Evolutionary conservation across 2,329 filamentous ascomycete genomes (phyloP).

Genomic region (Arachnomyces sp.): DNA sequence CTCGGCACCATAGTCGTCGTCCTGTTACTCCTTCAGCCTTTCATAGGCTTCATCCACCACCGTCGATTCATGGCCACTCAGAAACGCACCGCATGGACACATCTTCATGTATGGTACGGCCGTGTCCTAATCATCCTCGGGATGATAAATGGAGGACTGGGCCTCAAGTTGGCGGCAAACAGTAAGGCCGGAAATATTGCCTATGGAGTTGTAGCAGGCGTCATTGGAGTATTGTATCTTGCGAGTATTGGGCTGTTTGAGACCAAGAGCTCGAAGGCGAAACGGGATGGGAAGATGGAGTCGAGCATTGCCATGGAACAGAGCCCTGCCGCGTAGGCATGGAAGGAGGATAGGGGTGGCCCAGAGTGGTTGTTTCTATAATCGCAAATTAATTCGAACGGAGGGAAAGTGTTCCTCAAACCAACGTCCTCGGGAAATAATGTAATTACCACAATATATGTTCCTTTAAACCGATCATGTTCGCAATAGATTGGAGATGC

Average conservation of each 20-base stretch:
- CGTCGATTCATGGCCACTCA: slow-evolving; percentile 16
- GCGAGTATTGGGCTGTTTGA: slow-evolving; percentile 17
- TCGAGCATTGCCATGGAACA: too few species aligned
- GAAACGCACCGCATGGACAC: slow-evolving; percentile 7
- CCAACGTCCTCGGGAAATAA: too few species aligned
- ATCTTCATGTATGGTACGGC: slow-evolving; percentile 47
- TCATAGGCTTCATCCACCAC: slow-evolving; percentile 22
- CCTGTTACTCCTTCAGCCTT: slow-evolving; percentile 22
- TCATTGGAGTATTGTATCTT: slow-evolving; percentile 38
- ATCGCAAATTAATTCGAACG: too few species aligned
- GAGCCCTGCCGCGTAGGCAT: too few species aligned
- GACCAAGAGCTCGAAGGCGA: slow-evolving; percentile 3
- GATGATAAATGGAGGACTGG: slow-evolving; percentile 50
- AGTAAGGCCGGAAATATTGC: slow-evolving; percentile 34
- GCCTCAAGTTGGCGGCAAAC: slow-evolving; percentile 39
- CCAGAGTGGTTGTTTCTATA: too few species aligned
- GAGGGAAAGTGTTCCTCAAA: too few species aligned
- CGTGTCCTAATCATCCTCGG: slow-evolving; percentile 43
- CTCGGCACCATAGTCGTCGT: slow-evolving; percentile 22
- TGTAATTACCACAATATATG: too few species aligned
- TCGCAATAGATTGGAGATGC: too few species aligned
- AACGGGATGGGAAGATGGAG: not conserved
- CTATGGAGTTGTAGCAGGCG: slow-evolving; percentile 42
- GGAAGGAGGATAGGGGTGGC: too few species aligned
- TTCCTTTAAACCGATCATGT: too few species aligned